Evolutionary conservation across 2,329 filamentous ascomycete genomes (phyloP).

Genomic region (Penicillium sp.): DNA sequence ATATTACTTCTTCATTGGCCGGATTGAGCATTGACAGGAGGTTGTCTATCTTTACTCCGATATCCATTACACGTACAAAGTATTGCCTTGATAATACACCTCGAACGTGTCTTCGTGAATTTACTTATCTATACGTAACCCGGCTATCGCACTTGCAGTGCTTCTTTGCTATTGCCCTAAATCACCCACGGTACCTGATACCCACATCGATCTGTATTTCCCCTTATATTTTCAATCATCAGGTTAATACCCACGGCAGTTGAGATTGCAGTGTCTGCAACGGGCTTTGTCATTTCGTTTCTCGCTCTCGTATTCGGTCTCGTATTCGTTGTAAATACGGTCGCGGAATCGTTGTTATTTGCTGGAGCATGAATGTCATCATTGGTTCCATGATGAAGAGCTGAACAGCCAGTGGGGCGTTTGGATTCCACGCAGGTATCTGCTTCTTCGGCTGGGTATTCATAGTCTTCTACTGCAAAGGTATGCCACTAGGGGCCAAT

Average conservation of each 20-base stretch:
- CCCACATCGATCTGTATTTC: no score
- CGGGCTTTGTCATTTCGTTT: conserved; percentile 48
- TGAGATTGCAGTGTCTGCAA: conserved; percentile 40
- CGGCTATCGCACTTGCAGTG: no score
- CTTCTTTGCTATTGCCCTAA: no score
- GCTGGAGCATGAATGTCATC: conserved; percentile 31
- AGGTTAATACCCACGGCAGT: conserved; percentile 47
- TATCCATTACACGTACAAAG: no score
- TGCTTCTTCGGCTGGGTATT: conserved; percentile 48
- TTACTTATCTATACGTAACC: no score
- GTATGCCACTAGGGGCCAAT: no score
- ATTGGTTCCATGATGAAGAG: conserved; percentile 51
- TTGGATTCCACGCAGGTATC: conserved; percentile 53
- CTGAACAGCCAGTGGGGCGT: conserved; percentile 50
- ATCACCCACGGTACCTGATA: no score
- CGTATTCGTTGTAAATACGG: conserved; percentile 47
- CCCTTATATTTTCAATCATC: no score
- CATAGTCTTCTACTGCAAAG: conserved; percentile 42
- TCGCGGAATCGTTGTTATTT: conserved; percentile 40
- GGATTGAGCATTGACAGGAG: not conserved
- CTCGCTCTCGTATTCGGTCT: conserved; percentile 49
- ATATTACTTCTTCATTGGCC: not conserved
- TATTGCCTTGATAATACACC: no score
- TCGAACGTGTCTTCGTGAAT: no score
- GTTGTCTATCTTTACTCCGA: not conserved